Evolutionary conservation across 164 flowering plant genomes (phyloP).

Genomic region (Vitis rotundifolia): DNA sequence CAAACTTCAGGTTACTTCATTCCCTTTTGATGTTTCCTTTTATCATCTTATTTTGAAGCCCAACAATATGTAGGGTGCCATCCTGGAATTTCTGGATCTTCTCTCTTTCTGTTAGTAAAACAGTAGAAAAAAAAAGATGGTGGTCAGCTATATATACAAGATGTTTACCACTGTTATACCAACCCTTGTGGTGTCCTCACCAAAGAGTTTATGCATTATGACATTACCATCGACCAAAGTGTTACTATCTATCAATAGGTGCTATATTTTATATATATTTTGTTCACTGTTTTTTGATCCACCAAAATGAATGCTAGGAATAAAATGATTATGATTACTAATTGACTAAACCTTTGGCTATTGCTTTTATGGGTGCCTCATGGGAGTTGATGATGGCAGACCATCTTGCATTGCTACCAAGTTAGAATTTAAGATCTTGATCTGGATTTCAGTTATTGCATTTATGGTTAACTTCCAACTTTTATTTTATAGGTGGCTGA

Average conservation of each 20-base stretch:
- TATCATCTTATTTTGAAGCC: not conserved
- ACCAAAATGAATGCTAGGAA: not conserved
- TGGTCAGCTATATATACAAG: not conserved
- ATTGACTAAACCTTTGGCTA: not conserved
- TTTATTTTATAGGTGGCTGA: slow-evolving; percentile 70
- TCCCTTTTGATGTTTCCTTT: not conserved
- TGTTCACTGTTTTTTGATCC: not conserved
- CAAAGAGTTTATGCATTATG: too few species aligned
- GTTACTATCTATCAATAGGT: not conserved
- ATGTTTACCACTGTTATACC: not conserved
- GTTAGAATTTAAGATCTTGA: not conserved
- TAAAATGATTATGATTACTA: not conserved
- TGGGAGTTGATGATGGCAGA: not conserved
- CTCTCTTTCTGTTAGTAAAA: not conserved
- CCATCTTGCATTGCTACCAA: not conserved
- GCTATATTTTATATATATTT: not conserved
- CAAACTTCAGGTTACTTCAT: slow-evolving; percentile 73
- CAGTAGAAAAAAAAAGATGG: too few species aligned
- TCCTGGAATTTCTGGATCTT: not conserved
- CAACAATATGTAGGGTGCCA: not conserved
- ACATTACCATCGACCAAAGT: not conserved
- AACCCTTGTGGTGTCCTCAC: not conserved
- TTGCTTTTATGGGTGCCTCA: not conserved
- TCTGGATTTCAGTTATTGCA: not conserved
- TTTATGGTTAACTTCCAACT: not conserved